phyloP scores from a whole-genome alignment of 176 grass and related monocot genomes.

The Eleusine indica region DNA sequence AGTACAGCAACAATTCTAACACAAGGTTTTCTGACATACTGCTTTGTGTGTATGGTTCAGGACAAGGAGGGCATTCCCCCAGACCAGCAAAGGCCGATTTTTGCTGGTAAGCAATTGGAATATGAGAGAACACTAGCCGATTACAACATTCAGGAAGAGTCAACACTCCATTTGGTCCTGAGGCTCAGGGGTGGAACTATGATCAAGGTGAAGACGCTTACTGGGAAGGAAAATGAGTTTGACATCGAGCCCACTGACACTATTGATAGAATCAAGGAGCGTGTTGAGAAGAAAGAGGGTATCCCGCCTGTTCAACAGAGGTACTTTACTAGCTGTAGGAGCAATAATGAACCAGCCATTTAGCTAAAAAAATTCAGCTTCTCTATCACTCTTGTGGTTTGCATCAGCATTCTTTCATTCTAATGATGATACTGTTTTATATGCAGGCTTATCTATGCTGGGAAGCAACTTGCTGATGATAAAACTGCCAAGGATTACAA shows the following conservation, averaged over 20 bases:
- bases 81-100: constrained; percentile 79
- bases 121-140: constrained; percentile 79
- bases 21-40: background rate
- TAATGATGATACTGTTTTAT: background rate
- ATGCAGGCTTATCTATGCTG: constrained; percentile 85
- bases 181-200: constrained; percentile 82
- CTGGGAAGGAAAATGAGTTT: constrained; percentile 82
- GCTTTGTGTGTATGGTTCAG: constrained; percentile 33
- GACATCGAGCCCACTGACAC: constrained; percentile 83
- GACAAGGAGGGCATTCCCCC: constrained; percentile 71
- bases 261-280: constrained; percentile 78
- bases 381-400: background rate
- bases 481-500: constrained; percentile 97
- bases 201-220: constrained; percentile 92
- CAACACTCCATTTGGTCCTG: constrained; percentile 73
- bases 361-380: background rate
- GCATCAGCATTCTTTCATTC: background rate
- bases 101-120: constrained; percentile 86
- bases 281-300: constrained; percentile 88
- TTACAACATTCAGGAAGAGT: constrained; percentile 96
- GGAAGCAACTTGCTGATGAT: constrained; percentile 93
- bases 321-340: constrained; percentile 18
- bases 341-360: background rate
- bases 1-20: background rate
- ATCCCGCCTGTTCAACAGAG: constrained; percentile 90